These are phyloP conservation scores for Colletotrichum scovillei DNA, from an alignment of 2,329 filamentous ascomycete genomes.

Conservation along the genomic window DNA sequence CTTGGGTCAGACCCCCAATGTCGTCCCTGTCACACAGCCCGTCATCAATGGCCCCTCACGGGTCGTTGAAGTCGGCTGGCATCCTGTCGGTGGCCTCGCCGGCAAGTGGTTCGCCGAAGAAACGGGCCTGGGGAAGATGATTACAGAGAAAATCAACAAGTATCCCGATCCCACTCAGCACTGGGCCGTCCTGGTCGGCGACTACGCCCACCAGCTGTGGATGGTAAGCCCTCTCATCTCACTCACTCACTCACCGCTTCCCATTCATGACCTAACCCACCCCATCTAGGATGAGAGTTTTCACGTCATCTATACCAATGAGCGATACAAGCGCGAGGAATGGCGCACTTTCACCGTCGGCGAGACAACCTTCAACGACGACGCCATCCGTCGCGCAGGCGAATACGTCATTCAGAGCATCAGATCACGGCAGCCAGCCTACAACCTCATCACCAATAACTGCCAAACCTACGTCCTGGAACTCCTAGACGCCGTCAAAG, in stretches of 20 bases:
- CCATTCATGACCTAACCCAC: neutral
- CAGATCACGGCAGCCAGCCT: constrained; percentile 58
- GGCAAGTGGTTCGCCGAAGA: constrained; percentile 70
- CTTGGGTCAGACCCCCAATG: constrained; percentile 56
- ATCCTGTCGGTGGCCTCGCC: constrained; percentile 65
- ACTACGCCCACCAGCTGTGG: constrained; percentile 68
- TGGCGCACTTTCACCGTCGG: constrained; percentile 65
- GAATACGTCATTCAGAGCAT: constrained; percentile 66
- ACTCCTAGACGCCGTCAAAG: constrained; percentile 65
- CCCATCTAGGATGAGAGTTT: constrained; percentile 60
- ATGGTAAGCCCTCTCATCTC: constrained; percentile 54
- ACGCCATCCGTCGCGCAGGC: constrained; percentile 60
- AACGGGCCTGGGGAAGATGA: constrained; percentile 65
- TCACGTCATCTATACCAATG: constrained; percentile 68
- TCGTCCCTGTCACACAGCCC: constrained; percentile 52
- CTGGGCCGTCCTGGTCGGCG: constrained; percentile 68
- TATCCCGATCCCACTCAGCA: constrained; percentile 71
- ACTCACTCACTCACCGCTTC: neutral
- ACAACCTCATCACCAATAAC: constrained; percentile 71
- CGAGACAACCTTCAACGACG: constrained; percentile 65
- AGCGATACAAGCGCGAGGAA: constrained; percentile 54
- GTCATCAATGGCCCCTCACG: constrained; percentile 49
- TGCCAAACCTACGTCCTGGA: constrained; percentile 67
- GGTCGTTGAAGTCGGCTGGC: constrained; percentile 67
- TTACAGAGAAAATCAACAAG: constrained; percentile 63